Base-by-base conservation (phyloP, 1,284 basidiomycete genomes). In the Irpex lacteus region DNA sequence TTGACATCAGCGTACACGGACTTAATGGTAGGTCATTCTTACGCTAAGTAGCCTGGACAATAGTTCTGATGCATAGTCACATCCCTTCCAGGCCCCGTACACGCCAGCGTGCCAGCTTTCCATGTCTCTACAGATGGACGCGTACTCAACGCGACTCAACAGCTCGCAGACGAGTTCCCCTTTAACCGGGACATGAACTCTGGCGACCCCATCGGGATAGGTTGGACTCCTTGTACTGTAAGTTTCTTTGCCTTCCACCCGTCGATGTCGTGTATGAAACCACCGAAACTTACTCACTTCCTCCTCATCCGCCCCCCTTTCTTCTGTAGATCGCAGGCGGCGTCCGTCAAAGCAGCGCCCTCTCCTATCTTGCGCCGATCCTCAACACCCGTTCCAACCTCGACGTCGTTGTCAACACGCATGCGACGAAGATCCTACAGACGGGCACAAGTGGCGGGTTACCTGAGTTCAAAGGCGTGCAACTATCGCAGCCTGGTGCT, bases 131-230 rank as follows among this genome's bases (percentile, higher is more conserved):
- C 74, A 53, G 62, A 63, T 34, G 26, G 44, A 9, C 36, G 18
- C 8, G 58, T 63, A 13, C 7, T 63, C 36, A 15, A 44, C 15
- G 54, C 62, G 8, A 54, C 36, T 7, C 13, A 70, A 26, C 65
- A 76, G 52, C 68, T 77, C 1, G 37, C 69, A 0, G 67, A 60
- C 73, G 57, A 63, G 50, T 55, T 63, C 18, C 62, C 77, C 0
- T 80, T 75, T 68, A 78, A 76, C 62, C 64, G 70, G 8, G 80
- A 82, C 65, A 69, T 72, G 56, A 77, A 78, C 44, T 71, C 70
- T 4, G 79, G 79, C 0, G 68, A 76, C 57, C 66, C 69, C 2
- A 67, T 76, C 37, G 78, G 80, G 11, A 68, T 81, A 34, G 75
- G 80, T 73, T 60, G 59, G 26, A 38, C 56, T 5, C 18, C 53